Conservation (phyloP, 257 asterid genomes). For the Solanum ossicruentum region DNA sequence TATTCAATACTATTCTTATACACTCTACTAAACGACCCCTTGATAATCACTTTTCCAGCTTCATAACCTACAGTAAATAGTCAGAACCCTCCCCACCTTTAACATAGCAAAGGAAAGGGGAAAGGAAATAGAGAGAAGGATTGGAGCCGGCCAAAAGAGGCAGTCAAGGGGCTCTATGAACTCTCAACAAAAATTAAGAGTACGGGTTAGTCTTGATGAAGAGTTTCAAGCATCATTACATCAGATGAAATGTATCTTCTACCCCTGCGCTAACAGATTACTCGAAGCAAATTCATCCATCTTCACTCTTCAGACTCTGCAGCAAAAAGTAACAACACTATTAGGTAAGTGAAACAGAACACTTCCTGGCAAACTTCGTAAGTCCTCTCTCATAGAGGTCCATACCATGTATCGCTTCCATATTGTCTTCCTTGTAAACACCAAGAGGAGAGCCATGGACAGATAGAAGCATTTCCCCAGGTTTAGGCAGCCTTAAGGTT, state of each 20-base stretch:
- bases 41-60: neutral
- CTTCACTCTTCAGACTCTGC: slow-evolving; percentile 15
- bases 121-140: neutral
- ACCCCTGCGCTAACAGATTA: neutral
- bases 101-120: neutral
- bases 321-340: neutral
- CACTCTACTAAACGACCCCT: too few species aligned
- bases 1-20: too few species aligned
- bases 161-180: neutral
- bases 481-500: slow-evolving; percentile 62
- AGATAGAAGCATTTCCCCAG: slow-evolving; percentile 82
- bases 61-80: neutral
- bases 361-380: neutral
- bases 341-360: neutral
- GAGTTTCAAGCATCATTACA: neutral
- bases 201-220: neutral
- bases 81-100: neutral
- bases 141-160: neutral
- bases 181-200: neutral
- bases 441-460: slow-evolving; percentile 95
- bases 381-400: neutral
- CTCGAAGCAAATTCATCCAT: neutral
- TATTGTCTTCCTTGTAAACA: slow-evolving; percentile 76
- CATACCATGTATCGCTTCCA: slow-evolving; percentile 84
- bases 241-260: neutral